Conservation (phyloP, 257 asterid genomes). For the Euphrasia confusa region DNA sequence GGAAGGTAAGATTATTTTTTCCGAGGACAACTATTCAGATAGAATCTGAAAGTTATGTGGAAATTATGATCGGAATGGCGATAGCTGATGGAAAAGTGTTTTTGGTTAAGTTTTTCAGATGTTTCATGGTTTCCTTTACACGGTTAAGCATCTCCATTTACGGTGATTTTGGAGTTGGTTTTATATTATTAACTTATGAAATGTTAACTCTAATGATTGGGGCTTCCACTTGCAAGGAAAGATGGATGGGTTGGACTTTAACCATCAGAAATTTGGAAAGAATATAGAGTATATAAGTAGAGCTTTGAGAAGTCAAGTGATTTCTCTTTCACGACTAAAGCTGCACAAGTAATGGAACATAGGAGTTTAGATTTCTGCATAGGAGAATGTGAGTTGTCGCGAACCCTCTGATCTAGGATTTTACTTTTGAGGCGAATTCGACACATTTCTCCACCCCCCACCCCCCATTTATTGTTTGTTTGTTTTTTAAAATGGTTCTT, state of each 20-base stretch:
- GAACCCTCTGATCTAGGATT: neutral
- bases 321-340: neutral
- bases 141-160: constrained; percentile 22
- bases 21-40: constrained; percentile 29
- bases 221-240: constrained; percentile 12
- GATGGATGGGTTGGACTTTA: neutral
- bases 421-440: neutral
- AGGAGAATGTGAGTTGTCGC: neutral
- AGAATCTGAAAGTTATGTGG: constrained; percentile 24
- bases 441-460: neutral
- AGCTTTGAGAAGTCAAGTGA: neutral
- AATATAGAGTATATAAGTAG: neutral
- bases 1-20: constrained; percentile 23
- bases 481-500: neutral
- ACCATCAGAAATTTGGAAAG: neutral
- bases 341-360: neutral
- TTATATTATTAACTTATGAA: constrained; percentile 8
- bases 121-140: constrained; percentile 20
- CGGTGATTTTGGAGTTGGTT: constrained; percentile 20
- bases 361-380: neutral
- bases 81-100: constrained; percentile 17
- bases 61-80: constrained; percentile 26
- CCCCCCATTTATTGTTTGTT: neutral
- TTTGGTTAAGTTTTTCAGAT: constrained; percentile 7
- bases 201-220: constrained; percentile 14